Base-by-base conservation (phyloP, 2,329 filamentous ascomycete species). In the Fusarium acutatum region DNA sequence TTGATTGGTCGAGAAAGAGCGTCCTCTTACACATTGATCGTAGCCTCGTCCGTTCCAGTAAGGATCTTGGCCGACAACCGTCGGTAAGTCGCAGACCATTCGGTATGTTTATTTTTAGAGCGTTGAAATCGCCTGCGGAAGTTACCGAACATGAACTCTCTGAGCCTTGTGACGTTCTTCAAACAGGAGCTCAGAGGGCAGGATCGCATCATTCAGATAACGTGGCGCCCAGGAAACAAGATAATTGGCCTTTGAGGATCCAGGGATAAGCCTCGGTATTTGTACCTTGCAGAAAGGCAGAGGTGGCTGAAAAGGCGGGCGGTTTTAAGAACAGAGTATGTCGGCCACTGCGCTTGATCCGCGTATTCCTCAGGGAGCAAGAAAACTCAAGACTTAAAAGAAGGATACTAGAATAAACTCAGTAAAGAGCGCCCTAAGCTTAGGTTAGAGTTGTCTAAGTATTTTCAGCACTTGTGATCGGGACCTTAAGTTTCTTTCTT, bases 141-240 rank as follows among this genome's bases (percentile, higher is more conserved):
- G 13, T 11, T 14, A 24, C 22, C n/a, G 4, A 11, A 0, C 4
- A 4, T 20, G 8, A 20, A 24, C 4, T 20, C 17, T 5, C 6
- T 20, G 6, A 24, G n/a, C 12, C 30, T 17, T 28, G 18, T 2
- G 14, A 53, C 24, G 7, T 11, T 37, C 6, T n/a, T 28, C 10
- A 1, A 37, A 17, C 10, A 1, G 3, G 7, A 14, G 0, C 5
- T 3, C 7, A 28, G 28, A 37, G 13, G 9, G 3, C 11, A 26
- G 24, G 7, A 37, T 37, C 49, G 24, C 14, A 35, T 22, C 24
- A 17, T 22, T 24, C 5, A 22, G 18, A 13, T 12, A 7, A 18
- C 10, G 10, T 37, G 24, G 24, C 34, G 34, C 15, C 18, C 9
- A 37, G 22, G 18, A 6, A 15, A 12, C 9, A n/a, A 13, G 50